These are phyloP conservation scores for Tetradesmus obliquus DNA, from an alignment of 139 green algal species.

Conservation along the genomic window DNA sequence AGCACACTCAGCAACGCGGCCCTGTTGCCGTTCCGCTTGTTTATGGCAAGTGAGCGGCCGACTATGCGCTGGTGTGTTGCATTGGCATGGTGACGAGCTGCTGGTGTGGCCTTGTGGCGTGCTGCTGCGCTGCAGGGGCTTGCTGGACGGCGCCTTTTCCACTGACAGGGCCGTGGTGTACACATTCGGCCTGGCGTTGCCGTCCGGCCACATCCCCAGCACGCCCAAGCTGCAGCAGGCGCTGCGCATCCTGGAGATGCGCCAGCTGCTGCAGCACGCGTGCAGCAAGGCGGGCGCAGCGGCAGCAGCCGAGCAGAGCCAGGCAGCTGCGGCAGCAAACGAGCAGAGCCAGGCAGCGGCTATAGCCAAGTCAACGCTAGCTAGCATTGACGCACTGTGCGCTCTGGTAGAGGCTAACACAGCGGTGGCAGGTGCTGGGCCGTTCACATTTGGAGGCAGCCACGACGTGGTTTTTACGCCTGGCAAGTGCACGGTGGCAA, in stretches of 20 bases:
- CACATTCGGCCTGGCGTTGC: slow-evolving; percentile 30
- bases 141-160: slow-evolving; percentile 44
- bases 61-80: too few species aligned
- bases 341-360: background rate
- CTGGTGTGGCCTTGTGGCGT: background rate
- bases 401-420: background rate
- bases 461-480: background rate
- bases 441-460: background rate
- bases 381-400: background rate
- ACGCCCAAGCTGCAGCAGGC: background rate
- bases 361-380: background rate
- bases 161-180: slow-evolving; percentile 33
- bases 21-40: too few species aligned
- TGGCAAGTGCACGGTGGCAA: background rate
- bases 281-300: background rate
- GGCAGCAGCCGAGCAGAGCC: background rate
- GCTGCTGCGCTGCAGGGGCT: background rate
- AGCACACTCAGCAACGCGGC: too few species aligned
- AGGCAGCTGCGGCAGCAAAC: background rate
- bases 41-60: too few species aligned
- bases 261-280: background rate
- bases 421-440: background rate
- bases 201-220: background rate
- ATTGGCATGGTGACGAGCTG: too few species aligned
- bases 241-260: background rate